A percentile compares a stretch with the other conserved stretches of the same genome.
phyloP scores from a whole-genome alignment of 2,329 filamentous ascomycete species.

The Talaromyces sp. region DNA sequence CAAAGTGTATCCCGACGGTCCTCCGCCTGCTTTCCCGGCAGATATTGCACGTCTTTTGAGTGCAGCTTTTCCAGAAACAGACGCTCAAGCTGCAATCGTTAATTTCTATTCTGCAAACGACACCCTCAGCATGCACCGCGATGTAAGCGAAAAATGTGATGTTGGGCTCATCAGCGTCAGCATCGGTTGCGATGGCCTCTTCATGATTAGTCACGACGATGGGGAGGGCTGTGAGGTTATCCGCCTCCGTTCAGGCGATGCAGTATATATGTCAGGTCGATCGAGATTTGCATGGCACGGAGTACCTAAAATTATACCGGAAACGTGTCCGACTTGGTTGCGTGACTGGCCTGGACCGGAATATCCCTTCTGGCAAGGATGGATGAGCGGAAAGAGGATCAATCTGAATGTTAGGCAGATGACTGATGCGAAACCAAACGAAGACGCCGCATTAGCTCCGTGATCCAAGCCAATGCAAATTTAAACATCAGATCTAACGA shows the following conservation, averaged over 20 bases:
- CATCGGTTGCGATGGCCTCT: constrained; percentile 84
- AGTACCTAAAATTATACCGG: constrained; percentile 77
- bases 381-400: constrained; percentile 83
- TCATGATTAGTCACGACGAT: constrained; percentile 70
- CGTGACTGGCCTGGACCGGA: constrained; percentile 63
- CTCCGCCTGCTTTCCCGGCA: constrained; percentile 66
- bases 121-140: constrained; percentile 86
- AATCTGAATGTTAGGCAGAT: constrained; percentile 74
- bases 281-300: constrained; percentile 93
- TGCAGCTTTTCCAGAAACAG: constrained; percentile 68
- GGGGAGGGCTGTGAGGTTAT: constrained; percentile 44
- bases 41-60: constrained; percentile 68
- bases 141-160: constrained; percentile 82
- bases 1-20: constrained; percentile 69
- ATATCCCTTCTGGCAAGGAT: constrained; percentile 71
- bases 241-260: constrained; percentile 77
- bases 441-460: not conserved
- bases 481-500: not conserved
- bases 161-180: constrained; percentile 79
- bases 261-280: constrained; percentile 78
- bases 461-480: not conserved
- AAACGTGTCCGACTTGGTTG: constrained; percentile 73
- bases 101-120: constrained; percentile 91
- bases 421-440: not conserved
- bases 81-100: constrained; percentile 83